Evolutionary conservation across 306 rosid species (phyloP), one percentile per base, ranked within the genome.

Genomic region (Corylus heterophylla): DNA sequence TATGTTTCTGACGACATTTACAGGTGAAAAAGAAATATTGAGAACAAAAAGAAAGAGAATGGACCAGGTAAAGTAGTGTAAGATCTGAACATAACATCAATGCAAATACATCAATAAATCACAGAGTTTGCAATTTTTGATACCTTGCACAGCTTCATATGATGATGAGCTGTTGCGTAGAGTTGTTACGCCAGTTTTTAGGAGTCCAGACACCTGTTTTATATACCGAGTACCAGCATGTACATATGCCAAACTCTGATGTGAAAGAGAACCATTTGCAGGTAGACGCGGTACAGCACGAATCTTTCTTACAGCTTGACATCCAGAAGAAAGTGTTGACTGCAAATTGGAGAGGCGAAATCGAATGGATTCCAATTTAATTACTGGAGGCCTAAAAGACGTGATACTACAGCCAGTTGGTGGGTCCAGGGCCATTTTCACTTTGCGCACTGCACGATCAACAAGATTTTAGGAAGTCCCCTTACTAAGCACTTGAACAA

Each of bases 141-240:
- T 88, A 96, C 99, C 99, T 93, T 91, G 99, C 76, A 87, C 97
- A 76, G 71, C 90, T 76, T 96, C 99, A 82, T 91, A 87, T 52
- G 99, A 91, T 8, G 99, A 87, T 44, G 99, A 86, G 83, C 85
- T 93, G 81, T 71, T 92, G 59, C 99, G 91, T 27, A 96, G 85
- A 73, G 94, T 93, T 63, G 94, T 91, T 55, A 89, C 99, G 48
- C 99, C 91, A 76, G 86, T 87, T 90, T 93, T 96, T 42, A 96
- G 80, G 51, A 96, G 93, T 72, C 96, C 96, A 59, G 99, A 93
- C 59, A 96, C 98, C 76, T 96, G 99, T 74, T 91, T 92, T 78
- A 96, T 82, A 74, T 96, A 96, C 66, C 85, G 91, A 75, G 93
- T 90, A 81, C 99, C 91, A 54, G 99, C 99, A 62, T 93, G 96